Evolutionary conservation across 2,329 filamentous ascomycete genomes (phyloP), one percentile per base, ranked within the genome.

Genomic region (Phialophora macrospora): DNA sequence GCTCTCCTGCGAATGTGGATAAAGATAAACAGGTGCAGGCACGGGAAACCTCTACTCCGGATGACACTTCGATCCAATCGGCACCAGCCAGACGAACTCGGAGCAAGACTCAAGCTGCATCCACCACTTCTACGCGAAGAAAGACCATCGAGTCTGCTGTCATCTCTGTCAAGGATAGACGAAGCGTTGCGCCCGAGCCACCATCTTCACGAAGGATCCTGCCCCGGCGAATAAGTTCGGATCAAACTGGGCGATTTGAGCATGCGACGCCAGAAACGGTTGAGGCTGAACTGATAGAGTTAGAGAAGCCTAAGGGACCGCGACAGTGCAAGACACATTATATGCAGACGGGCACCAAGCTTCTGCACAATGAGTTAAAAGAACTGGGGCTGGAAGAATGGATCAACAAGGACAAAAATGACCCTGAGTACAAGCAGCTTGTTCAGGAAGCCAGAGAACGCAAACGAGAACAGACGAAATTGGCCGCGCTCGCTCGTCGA

Each of bases 351-450:
- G 63, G 59, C 8, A 55, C 57, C 4, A 65, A 62, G 54, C 46
- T 67, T 28, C 55, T 70, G 12, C 26, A 62, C 44, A 51, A 56
- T 22, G 68, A 70, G 49, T 52, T 70, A 1, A 63, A 49, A 20
- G 63, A 65, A 30, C 66, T 70, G 38, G 68, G 68, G 7, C 58
- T 70, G 24, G 66, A 68, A 48, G 63, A 66, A 41, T 70, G 68
- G 68, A 64, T 68, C 28, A 52, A 57, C n/a, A 66, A 60, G 54
- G 63, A 70, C 57, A 70, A 66, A 57, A 66, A 57, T 12, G 58
- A 52, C 41, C 46, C 62, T 7, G 63, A 66, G 41, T 70, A 70
- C 46, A 64, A 64, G 22, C 54, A 60, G 28, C 38, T 54, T 7
- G 63, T 70, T 1, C 20, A 52, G 26, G 54, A 63, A 55, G 68